phyloP scores from a whole-genome alignment of 1,284 basidiomycete species.

The Ustilago tritici region DNA sequence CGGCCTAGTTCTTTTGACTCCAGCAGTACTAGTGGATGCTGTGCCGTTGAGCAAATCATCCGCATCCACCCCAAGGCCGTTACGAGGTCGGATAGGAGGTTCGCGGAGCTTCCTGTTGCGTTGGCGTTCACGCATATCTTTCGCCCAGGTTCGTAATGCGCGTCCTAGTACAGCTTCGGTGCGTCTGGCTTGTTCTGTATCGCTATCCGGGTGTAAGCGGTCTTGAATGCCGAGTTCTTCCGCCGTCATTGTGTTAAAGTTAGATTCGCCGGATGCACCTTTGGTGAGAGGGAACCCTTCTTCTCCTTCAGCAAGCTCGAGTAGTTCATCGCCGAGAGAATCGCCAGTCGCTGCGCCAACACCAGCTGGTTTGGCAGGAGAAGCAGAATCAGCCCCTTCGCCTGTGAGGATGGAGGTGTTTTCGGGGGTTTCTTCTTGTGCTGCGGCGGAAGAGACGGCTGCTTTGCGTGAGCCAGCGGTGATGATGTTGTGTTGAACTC shows the following conservation, averaged over 20 bases:
- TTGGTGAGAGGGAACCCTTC: constrained; percentile 18
- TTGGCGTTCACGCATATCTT: constrained; percentile 46
- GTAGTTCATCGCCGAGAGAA: constrained; percentile 52
- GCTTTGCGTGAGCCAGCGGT: constrained; percentile 47
- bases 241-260: constrained; percentile 45
- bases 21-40: neutral
- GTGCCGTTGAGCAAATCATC: constrained; percentile 11
- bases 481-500: constrained; percentile 78
- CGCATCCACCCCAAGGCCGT: neutral
- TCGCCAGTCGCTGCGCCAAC: constrained; percentile 21
- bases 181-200: constrained; percentile 40
- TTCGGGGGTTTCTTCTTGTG: constrained; percentile 30
- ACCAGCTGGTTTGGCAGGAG: constrained; percentile 16
- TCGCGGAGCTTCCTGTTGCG: constrained; percentile 38
- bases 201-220: constrained; percentile 16
- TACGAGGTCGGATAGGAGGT: neutral
- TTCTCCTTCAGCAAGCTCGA: constrained; percentile 54
- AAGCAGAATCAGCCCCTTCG: constrained; percentile 19
- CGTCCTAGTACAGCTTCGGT: constrained; percentile 33
- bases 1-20: constrained; percentile 17
- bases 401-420: constrained; percentile 25
- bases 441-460: constrained; percentile 20
- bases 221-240: constrained; percentile 56
- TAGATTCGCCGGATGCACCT: constrained; percentile 18
- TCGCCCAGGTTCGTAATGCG: constrained; percentile 43